Percentiles rank a stretch among this genome's conserved stretches.
These are phyloP conservation scores for Pleurotus giganteus DNA, from an alignment of 768 basidiomycete genomes.

Conservation along the genomic window DNA sequence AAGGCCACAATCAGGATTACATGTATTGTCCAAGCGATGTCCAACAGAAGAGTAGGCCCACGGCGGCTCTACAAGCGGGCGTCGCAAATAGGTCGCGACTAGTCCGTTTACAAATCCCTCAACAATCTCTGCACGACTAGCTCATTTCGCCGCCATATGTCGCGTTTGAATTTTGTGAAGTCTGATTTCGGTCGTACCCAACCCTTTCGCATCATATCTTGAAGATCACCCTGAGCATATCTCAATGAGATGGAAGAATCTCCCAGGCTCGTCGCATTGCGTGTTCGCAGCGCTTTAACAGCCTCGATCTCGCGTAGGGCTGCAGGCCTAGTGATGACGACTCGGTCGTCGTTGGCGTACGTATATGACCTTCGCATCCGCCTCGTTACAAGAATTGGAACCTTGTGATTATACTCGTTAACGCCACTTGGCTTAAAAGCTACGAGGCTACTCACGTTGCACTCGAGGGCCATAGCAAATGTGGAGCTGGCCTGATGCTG, in stretches of 20 bases:
- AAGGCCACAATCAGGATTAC: no score
- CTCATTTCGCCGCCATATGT: conserved; percentile 30
- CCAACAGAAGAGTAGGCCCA: not conserved
- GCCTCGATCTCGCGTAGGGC: conserved; percentile 38
- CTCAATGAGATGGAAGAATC: conserved; percentile 16
- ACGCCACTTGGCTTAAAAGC: not conserved
- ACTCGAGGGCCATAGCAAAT: conserved; percentile 37
- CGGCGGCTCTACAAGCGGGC: not conserved
- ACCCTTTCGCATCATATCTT: conserved; percentile 26
- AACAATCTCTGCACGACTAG: conserved; percentile 27
- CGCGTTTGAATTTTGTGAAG: conserved; percentile 26
- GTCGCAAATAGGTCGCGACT: not conserved
- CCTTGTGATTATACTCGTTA: conserved; percentile 16
- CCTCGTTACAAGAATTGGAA: conserved; percentile 39
- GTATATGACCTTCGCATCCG: conserved; percentile 36
- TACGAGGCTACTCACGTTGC: conserved; percentile 25
- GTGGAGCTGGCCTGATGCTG: conserved; percentile 38
- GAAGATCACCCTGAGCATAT: conserved; percentile 19
- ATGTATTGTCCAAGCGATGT: no score
- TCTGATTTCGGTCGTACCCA: conserved; percentile 27
- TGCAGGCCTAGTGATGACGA: conserved; percentile 35
- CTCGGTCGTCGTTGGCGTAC: conserved; percentile 34
- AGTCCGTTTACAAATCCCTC: conserved; percentile 20
- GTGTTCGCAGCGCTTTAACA: conserved; percentile 32
- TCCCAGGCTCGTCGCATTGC: conserved; percentile 15